These are phyloP conservation scores for Zopfochytrium polystomum DNA, from an alignment of 371 early-diverging fungal genomes.

Conservation along the genomic window DNA sequence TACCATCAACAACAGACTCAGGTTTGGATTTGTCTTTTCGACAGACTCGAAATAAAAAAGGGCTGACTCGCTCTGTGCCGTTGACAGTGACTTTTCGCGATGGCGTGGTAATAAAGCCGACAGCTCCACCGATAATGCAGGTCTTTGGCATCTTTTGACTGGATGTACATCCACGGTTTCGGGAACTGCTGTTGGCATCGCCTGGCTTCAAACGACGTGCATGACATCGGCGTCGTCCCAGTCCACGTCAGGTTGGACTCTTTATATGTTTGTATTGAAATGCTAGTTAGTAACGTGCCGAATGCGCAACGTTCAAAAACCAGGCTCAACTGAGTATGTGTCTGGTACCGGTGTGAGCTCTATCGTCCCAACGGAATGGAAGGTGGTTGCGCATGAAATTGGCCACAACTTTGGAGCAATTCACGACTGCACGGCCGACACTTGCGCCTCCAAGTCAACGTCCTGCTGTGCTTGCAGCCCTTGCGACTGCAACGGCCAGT, in stretches of 20 bases:
- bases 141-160: conserved; percentile 94
- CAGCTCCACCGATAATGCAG: conserved; percentile 64
- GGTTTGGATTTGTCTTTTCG: conserved; percentile 3
- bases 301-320: conserved; percentile 13
- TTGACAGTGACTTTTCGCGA: conserved; percentile 69
- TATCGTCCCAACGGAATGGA: conserved; percentile 82
- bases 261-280: conserved; percentile 26
- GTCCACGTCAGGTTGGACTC: background rate
- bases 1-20: conserved; percentile 72
- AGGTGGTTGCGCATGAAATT: conserved; percentile 90
- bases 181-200: conserved; percentile 87
- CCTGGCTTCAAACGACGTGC: conserved; percentile 86
- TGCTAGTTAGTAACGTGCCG: no score
- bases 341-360: conserved; percentile 90
- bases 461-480: conserved; percentile 67
- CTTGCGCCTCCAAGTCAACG: conserved; percentile 58
- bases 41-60: no score
- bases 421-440: conserved; percentile 63
- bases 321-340: conserved; percentile 49
- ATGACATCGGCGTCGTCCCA: conserved; percentile 48
- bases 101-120: conserved; percentile 74
- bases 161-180: conserved; percentile 40
- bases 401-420: conserved; percentile 74
- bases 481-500: conserved; percentile 77
- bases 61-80: background rate